Conservation (phyloP, 2,329 filamentous ascomycete genomes). For the Paecilomyces fulvus region DNA sequence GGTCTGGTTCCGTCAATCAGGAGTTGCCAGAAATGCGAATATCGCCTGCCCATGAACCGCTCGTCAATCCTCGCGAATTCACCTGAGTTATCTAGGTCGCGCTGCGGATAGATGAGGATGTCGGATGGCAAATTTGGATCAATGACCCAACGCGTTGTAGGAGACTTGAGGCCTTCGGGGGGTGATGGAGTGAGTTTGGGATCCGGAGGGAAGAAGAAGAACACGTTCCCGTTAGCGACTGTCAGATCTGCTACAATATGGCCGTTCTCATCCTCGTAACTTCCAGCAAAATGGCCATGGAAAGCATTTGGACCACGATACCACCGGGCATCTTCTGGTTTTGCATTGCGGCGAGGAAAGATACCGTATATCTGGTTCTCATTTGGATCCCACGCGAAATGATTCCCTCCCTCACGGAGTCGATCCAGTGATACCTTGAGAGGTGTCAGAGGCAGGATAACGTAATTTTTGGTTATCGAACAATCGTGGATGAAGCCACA, state of each 20-base stretch:
- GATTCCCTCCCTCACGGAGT: slow-evolving; percentile 40
- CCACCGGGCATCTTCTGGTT: slow-evolving; percentile 42
- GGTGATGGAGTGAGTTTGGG: slow-evolving; percentile 6
- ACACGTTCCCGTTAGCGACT: slow-evolving; percentile 19
- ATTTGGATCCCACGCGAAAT: slow-evolving; percentile 44
- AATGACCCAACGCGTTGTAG: slow-evolving; percentile 22
- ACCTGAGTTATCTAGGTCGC: slow-evolving; percentile 26
- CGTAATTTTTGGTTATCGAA: slow-evolving; percentile 40
- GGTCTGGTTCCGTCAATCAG: slow-evolving; percentile 13
- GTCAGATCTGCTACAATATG: slow-evolving; percentile 38
- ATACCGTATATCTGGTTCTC: slow-evolving; percentile 50
- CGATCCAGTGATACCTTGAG: slow-evolving; percentile 39
- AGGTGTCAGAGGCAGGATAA: slow-evolving; percentile 42
- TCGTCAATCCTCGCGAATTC: slow-evolving; percentile 23
- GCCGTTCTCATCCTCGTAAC: slow-evolving; percentile 41
- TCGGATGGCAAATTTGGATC: slow-evolving; percentile 18
- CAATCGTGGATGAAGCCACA: slow-evolving; percentile 48
- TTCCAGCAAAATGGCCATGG: slow-evolving; percentile 42
- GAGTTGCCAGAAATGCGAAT: slow-evolving; percentile 42
- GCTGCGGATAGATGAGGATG: slow-evolving; percentile 28
- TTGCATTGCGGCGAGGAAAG: slow-evolving; percentile 43
- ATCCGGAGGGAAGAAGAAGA: slow-evolving; percentile 20
- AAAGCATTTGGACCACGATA: slow-evolving; percentile 27
- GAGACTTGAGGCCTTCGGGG: slow-evolving; percentile 9
- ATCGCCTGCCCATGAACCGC: slow-evolving; percentile 33